Evolutionary conservation across 768 basidiomycete species (phyloP).

Genomic region (Coprinopsis cinerea): DNA sequence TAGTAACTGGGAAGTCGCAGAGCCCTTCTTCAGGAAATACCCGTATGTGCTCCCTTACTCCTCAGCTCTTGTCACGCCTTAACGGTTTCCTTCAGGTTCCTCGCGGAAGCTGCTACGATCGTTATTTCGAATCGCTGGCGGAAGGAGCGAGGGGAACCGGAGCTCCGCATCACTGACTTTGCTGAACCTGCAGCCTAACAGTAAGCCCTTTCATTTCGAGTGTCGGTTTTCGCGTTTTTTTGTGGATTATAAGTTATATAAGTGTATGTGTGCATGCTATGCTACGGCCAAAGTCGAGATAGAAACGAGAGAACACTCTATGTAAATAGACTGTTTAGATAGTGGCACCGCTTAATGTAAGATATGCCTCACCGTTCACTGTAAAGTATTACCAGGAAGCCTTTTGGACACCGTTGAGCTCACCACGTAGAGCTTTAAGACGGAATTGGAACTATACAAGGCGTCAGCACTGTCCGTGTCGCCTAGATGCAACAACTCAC

Average conservation of each 20-base stretch:
- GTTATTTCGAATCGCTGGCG: constrained; percentile 84
- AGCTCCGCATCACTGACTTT: constrained; percentile 49
- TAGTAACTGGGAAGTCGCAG: constrained; percentile 83
- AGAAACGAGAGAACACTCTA: too few relatives aligned
- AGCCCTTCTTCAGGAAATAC: constrained; percentile 78
- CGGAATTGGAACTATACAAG: constrained; percentile 79
- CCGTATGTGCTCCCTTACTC: constrained; percentile 42
- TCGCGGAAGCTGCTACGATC: constrained; percentile 70
- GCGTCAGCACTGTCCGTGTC: not conserved
- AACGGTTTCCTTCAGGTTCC: constrained; percentile 44
- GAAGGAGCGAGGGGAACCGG: constrained; percentile 71
- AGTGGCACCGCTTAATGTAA: too few relatives aligned
- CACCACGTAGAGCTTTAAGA: constrained; percentile 71
- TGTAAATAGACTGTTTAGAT: too few relatives aligned
- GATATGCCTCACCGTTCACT: not conserved
- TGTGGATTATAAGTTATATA: too few relatives aligned
- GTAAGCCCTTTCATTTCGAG: too few relatives aligned
- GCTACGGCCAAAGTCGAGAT: too few relatives aligned
- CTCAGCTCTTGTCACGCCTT: not conserved
- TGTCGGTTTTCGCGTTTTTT: too few relatives aligned
- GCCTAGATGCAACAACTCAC: constrained; percentile 31
- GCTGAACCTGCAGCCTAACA: constrained; percentile 3
- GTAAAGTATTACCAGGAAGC: constrained; percentile 74
- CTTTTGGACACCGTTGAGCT: constrained; percentile 83
- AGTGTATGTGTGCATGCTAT: too few relatives aligned